Evolutionary conservation across 768 basidiomycete species (phyloP).

Genomic region (Termitomyces sp.): DNA sequence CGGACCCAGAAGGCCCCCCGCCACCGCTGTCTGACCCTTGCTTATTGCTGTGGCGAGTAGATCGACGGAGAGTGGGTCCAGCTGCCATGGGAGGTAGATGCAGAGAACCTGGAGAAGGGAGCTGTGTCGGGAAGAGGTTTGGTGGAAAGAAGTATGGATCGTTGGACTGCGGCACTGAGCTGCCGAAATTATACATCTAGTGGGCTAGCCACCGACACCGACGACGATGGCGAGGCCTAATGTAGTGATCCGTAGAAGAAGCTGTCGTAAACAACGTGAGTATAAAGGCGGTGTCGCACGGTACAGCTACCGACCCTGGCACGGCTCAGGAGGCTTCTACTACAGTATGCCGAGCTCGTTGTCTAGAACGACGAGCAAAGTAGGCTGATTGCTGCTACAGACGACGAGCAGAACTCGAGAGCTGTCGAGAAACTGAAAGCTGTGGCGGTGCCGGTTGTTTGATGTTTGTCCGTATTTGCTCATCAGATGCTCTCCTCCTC

Average conservation of each 20-base stretch:
- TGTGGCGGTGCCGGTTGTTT: slow-evolving; percentile 17
- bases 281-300: neutral
- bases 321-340: neutral
- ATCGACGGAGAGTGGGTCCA: slow-evolving; percentile 23
- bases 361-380: slow-evolving; percentile 1
- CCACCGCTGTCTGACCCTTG: slow-evolving; percentile 23
- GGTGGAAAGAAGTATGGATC: slow-evolving; percentile 4
- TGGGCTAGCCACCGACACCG: slow-evolving; percentile 2
- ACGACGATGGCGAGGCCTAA: slow-evolving; percentile 4
- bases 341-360: neutral
- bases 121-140: slow-evolving; percentile 1
- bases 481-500: slow-evolving; percentile 13
- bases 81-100: slow-evolving; percentile 21
- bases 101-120: slow-evolving; percentile 15
- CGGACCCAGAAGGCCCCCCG: slow-evolving; percentile 36
- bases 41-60: slow-evolving; percentile 21
- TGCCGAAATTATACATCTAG: slow-evolving; percentile 6
- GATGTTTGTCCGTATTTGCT: slow-evolving; percentile 12
- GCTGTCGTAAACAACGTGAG: neutral
- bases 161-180: neutral
- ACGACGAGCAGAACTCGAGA: slow-evolving; percentile 10
- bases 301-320: neutral
- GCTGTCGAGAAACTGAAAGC: slow-evolving; percentile 9
- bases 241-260: neutral
- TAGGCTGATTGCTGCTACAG: neutral